A percentile compares a stretch with the other conserved stretches of the same genome.
phyloP scores from a whole-genome alignment of 495 filamentous ascomycete species.

The Hamigera avellanea region DNA sequence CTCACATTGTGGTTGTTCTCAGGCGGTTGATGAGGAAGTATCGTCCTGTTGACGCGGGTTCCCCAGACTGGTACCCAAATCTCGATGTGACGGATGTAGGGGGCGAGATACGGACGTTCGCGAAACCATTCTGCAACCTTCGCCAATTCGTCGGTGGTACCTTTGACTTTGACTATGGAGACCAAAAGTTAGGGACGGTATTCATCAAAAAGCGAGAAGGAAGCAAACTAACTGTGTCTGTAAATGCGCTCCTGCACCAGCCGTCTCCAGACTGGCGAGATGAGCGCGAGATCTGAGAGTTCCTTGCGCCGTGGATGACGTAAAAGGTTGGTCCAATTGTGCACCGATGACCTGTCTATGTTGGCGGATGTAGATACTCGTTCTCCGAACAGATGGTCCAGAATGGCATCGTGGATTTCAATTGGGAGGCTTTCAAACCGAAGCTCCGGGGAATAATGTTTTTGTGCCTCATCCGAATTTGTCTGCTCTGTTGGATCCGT shows the following conservation, averaged over 20 bases:
- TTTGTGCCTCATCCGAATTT: not conserved
- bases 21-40: slow-evolving; percentile 16
- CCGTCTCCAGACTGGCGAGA: slow-evolving; percentile 48
- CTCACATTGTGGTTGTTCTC: slow-evolving; percentile 16
- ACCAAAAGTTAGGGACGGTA: not conserved
- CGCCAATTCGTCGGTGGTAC: slow-evolving; percentile 44
- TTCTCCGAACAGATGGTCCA: slow-evolving; percentile 58
- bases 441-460: slow-evolving; percentile 5
- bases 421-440: slow-evolving; percentile 45
- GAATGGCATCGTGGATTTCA: slow-evolving; percentile 61
- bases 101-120: slow-evolving; percentile 42
- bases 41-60: slow-evolving; percentile 23
- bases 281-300: slow-evolving; percentile 52
- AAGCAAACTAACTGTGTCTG: slow-evolving; percentile 42
- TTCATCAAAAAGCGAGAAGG: not conserved
- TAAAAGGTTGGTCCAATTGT: slow-evolving; percentile 52
- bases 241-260: slow-evolving; percentile 60
- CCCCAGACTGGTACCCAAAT: slow-evolving; percentile 67
- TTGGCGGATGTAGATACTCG: slow-evolving; percentile 45
- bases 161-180: slow-evolving; percentile 52
- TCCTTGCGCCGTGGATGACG: slow-evolving; percentile 56
- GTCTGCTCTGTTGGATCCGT: too few species aligned
- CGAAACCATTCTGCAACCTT: slow-evolving; percentile 47
- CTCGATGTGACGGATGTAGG: slow-evolving; percentile 59
- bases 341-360: slow-evolving; percentile 29